Evolutionary conservation across 2,329 filamentous ascomycete genomes (phyloP).

Genomic region (Neurospora sp.): DNA sequence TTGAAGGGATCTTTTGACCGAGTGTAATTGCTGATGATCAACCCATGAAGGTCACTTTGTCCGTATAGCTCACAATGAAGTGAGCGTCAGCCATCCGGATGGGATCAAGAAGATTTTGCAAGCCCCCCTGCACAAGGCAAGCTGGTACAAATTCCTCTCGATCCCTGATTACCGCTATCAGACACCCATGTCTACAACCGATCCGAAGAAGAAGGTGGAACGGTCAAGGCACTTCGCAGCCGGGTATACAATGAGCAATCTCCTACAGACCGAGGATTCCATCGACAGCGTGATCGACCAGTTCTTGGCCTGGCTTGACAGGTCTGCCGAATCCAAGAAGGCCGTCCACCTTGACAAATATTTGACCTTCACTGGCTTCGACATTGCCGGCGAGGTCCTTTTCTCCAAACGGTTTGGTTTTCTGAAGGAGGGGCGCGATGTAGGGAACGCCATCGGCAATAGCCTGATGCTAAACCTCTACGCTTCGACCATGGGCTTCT

Average conservation of each 20-base stretch:
- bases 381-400: conserved; percentile 23
- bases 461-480: conserved; percentile 10
- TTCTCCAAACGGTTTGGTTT: conserved; percentile 25
- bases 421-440: conserved; percentile 21
- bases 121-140: conserved; percentile 24
- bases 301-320: conserved; percentile 13
- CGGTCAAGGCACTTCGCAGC: conserved; percentile 24
- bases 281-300: conserved; percentile 11
- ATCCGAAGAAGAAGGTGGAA: conserved; percentile 24
- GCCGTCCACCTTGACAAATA: conserved; percentile 16
- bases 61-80: conserved; percentile 30
- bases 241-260: conserved; percentile 24
- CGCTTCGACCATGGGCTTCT: conserved; percentile 17
- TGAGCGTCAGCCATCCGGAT: conserved; percentile 31
- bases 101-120: conserved; percentile 29
- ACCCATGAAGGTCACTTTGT: conserved; percentile 26
- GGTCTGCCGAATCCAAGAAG: conserved; percentile 5
- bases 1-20: not conserved
- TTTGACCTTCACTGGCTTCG: conserved; percentile 21
- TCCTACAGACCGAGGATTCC: conserved; percentile 11
- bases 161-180: conserved; percentile 30
- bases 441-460: conserved; percentile 23
- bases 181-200: conserved; percentile 29
- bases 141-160: conserved; percentile 27
- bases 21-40: not conserved